These are phyloP conservation scores for Phaseolus coccineus DNA, from an alignment of 331 rosid species.

Conservation along the genomic window DNA sequence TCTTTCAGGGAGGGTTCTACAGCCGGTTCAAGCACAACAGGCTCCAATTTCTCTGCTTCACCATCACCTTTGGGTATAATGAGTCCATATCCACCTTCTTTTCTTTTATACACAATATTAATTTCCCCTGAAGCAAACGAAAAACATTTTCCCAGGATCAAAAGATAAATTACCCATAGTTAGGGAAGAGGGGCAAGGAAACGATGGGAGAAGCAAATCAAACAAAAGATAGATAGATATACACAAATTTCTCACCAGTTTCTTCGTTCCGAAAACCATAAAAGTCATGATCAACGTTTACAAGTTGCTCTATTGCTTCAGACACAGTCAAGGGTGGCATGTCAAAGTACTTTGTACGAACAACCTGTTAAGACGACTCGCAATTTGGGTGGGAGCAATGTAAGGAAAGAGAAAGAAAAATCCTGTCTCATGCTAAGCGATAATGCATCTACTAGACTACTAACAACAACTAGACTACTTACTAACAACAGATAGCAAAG, in stretches of 20 bases:
- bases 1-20: conserved; percentile 68
- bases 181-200: not conserved
- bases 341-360: conserved; percentile 90
- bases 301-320: conserved; percentile 91
- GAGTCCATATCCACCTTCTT: conserved; percentile 88
- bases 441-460: not conserved
- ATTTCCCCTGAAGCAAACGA: conserved; percentile 67
- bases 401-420: conserved; percentile 3
- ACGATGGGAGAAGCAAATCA: conserved; percentile 12
- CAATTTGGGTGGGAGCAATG: conserved; percentile 26
- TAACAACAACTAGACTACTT: not conserved
- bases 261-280: conserved; percentile 95
- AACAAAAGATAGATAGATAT: conserved; percentile 8
- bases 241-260: conserved; percentile 64
- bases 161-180: conserved; percentile 16
- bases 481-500: not conserved
- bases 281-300: conserved; percentile 87
- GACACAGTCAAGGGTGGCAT: conserved; percentile 94
- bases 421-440: conserved; percentile 20
- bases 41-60: conserved; percentile 55
- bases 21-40: conserved; percentile 51
- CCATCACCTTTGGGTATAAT: conserved; percentile 81
- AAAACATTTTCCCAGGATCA: conserved; percentile 15
- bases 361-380: conserved; percentile 61
- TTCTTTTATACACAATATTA: conserved; percentile 83